Base-by-base conservation (phyloP, 2,329 filamentous ascomycete genomes). In the Sporothrix sp. region DNA sequence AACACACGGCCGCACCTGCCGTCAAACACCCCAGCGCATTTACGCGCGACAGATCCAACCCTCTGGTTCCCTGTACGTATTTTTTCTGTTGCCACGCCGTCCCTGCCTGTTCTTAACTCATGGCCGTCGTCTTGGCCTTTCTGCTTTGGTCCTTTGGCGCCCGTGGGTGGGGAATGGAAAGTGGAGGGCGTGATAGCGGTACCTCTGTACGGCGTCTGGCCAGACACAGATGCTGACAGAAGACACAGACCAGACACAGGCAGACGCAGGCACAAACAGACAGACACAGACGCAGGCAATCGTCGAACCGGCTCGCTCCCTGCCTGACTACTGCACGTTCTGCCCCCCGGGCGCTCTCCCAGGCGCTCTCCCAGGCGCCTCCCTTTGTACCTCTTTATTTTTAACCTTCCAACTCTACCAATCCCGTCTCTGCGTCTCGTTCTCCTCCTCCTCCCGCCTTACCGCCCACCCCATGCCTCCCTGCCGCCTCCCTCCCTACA, bases 391-490 rank as follows among this genome's bases (percentile, higher is more conserved):
- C n/a, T n/a, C n/a, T n/a, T n/a, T n/a, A n/a, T n/a, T n/a, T n/a
- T n/a, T n/a, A n/a, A n/a, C n/a, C n/a, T n/a, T n/a, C n/a, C n/a
- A n/a, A n/a, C n/a, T n/a, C n/a, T n/a, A 23, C 23, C 11, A 45
- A 53, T 30, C 42, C 51, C 39, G 46, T 37, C 42, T 25, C 33
- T 18, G 28, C 28, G 27, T 16, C 21, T 16, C 21, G 28, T 11
- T 13, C 21, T 35, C 44, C 33, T 25, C 13, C 25, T 18, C 21
- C 32, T 23, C 25, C 27, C 18, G 9, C 18, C 20, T 28, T 53
- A 47, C 47, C 51, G 51, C 51, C 51, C 42, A 36, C 51, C 33
- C 51, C 51, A 50, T 40, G 39, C 45, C 35, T n/a, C n/a, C 49
- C 20, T 37, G 39, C 27, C 36, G n/a, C 23, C n/a, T 30, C n/a